These are phyloP conservation scores for Herpotrichia juniperi DNA, from an alignment of 2,329 filamentous ascomycete genomes.

Conservation along the genomic window DNA sequence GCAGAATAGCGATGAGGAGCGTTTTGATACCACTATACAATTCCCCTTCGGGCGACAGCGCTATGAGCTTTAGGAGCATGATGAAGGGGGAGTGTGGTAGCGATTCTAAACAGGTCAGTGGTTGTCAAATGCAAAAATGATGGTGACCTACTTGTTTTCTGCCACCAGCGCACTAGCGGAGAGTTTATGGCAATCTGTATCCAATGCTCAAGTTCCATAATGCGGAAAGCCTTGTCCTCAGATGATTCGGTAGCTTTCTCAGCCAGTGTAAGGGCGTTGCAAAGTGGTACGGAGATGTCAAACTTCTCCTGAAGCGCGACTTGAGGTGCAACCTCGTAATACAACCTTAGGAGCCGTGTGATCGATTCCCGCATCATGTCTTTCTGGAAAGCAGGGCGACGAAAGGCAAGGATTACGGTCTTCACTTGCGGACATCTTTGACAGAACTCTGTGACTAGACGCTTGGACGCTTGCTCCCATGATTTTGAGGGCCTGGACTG, in stretches of 20 bases:
- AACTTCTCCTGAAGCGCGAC: conserved; percentile 83
- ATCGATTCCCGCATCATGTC: conserved; percentile 77
- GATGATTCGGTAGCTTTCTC: conserved; percentile 50
- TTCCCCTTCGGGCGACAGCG: conserved; percentile 56
- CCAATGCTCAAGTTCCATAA: conserved; percentile 81
- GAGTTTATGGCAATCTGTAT: conserved; percentile 81
- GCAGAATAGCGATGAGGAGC: conserved; percentile 65
- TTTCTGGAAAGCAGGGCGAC: conserved; percentile 68
- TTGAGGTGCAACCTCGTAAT: conserved; percentile 82
- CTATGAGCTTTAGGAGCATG: conserved; percentile 68
- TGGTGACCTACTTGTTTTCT: conserved; percentile 62
- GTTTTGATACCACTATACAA: conserved; percentile 59
- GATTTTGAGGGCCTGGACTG: conserved; percentile 48
- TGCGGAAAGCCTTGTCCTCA: conserved; percentile 61
- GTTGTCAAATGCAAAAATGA: background rate
- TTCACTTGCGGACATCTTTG: conserved; percentile 81
- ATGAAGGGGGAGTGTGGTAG: conserved; percentile 72
- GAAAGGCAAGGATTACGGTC: conserved; percentile 77
- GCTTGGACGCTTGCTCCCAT: conserved; percentile 73
- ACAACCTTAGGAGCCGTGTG: conserved; percentile 80
- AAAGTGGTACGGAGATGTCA: conserved; percentile 80
- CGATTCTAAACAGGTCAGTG: conserved; percentile 51
- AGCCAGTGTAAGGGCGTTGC: conserved; percentile 68
- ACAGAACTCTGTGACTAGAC: conserved; percentile 76
- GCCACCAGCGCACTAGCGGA: conserved; percentile 88